Conservation (phyloP, 306 rosid species). For the Castanea mollissima region DNA sequence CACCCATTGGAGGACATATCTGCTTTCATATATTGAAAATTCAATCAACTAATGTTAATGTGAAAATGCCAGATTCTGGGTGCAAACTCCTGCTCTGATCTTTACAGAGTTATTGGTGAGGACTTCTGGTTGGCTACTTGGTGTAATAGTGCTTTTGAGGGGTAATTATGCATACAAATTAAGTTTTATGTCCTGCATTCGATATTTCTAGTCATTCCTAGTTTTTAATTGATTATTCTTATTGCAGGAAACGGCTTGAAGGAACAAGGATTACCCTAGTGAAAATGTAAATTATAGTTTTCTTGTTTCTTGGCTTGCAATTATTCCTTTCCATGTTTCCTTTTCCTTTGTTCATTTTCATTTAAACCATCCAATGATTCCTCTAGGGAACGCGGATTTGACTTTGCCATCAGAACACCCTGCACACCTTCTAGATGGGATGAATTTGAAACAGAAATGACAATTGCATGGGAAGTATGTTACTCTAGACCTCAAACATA, state of each 20-base stretch:
- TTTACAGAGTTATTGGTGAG: constrained; percentile 72
- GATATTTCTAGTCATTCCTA: constrained; percentile 25
- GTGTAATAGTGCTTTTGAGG: constrained; percentile 94
- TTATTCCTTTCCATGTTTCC: constrained; percentile 11
- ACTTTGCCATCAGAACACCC: constrained; percentile 91
- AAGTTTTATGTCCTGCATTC: constrained; percentile 16
- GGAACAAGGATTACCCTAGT: constrained; percentile 84
- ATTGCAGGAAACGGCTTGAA: constrained; percentile 92
- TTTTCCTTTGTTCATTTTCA: not conserved
- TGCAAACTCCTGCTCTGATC: constrained; percentile 89
- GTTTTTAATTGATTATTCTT: constrained; percentile 27
- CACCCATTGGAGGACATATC: not conserved
- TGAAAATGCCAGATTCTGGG: constrained; percentile 63
- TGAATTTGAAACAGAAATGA: constrained; percentile 88
- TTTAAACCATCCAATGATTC: constrained; percentile 14
- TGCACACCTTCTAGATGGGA: constrained; percentile 90
- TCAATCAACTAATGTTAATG: not conserved
- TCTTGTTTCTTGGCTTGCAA: constrained; percentile 23
- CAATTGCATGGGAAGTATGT: constrained; percentile 93
- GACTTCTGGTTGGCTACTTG: constrained; percentile 94
- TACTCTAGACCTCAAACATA: not conserved
- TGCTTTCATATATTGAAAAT: not conserved
- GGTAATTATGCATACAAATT: constrained; percentile 41
- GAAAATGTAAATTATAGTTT: constrained; percentile 54
- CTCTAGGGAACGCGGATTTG: constrained; percentile 77